Base-by-base conservation (phyloP, 1,139 yeast species). In the Nakaseomyces sp. region DNA sequence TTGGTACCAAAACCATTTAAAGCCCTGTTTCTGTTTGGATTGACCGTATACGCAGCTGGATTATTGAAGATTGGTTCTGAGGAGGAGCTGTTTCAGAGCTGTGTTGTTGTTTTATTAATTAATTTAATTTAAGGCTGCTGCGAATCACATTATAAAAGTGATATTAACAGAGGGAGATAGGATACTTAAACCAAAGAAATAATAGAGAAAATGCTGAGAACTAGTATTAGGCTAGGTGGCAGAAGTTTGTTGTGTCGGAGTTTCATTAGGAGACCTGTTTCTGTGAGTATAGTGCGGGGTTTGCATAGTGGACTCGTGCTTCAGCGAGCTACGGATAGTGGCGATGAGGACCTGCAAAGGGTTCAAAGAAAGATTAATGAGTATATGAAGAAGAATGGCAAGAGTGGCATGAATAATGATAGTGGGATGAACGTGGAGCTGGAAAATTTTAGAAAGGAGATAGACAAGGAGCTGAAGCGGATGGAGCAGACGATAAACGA, bases 381-480 rank as follows among this genome's bases (percentile, higher is more conserved):
- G 18, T 35, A 35, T 20, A 35, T 35, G 38, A 20, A 22, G n/a
- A 20, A 35, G 38, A 35, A 35, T 16, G 18, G 18, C 8, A 7
- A 19, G 22, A 19, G 8, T 32, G n/a, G 24, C 18, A 7, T n/a
- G 10, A 22, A 19, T 18, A n/a, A 8, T 20, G 28, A 20, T 35
- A 22, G 28, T 22, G 38, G 38, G 26, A 22, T 22, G 26, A 22
- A 22, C 13, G 6, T 35, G 18, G 38, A 35, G 17, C 7, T 35
- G 18, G 38, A 35, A 18, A 20, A 22, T 13, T 35, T 35, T 15
- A 35, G 38, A n/a, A 35, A 35, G n/a, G 38, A 35, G 38, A 35
- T 35, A 20, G 38, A 35, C 18, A 35, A 22, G 28, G 38, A 35
- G 38, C n/a, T 35, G 10, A 35, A 35, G 18, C 15, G 28, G 28